Evolutionary conservation across 2,329 filamentous ascomycete species (phyloP), one percentile per base, ranked within the genome.

Genomic region (Neurospora sp.): DNA sequence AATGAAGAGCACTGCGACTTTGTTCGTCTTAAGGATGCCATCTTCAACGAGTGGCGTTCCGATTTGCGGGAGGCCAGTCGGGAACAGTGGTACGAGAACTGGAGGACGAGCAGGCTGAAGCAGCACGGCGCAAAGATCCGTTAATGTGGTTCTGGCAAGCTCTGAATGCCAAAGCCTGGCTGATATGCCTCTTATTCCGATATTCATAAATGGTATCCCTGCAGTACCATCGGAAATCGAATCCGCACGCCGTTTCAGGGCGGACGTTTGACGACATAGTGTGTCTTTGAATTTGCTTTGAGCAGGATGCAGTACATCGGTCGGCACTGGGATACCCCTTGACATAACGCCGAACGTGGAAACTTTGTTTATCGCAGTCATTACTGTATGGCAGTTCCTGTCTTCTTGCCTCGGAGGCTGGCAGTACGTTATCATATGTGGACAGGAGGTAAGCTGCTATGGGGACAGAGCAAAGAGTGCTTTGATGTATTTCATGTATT

Each of bases 1-100:
- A 90, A 98, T 76, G 85, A 90, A 38, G 88, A 92, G 75, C 96
- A 99, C 82, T 99, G 96, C 81, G 96, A 99, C 81, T 99, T 97
- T 79, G 84, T 91, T 70, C 90, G 91, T 72, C 86, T 99, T 74
- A 96, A 96, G 81, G 94, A 98, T 71, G 90, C 91, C 8, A 92
- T 99, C 39, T 99, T 99, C 80, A 89, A 85, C 74, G 95, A 98
- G 77, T 99, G 96, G 96, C 91, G 95, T 68, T 87, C 87, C 62
- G 96, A 99, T 78, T 84, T 99, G 71, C 91, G 95, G 72, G 93
- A 97, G 79, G 91, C 93, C 68, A 97, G 93, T 79, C 88, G 93
- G 70, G 93, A 97, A 78, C 87, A 93, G 76, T 97, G 93, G 93
- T 98, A 98, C 76, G 95, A 98, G 80, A 90, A 92, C 76, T 98